These are phyloP conservation scores for Syzygium aqueum DNA, from an alignment of 345 rosid species.

Conservation along the genomic window DNA sequence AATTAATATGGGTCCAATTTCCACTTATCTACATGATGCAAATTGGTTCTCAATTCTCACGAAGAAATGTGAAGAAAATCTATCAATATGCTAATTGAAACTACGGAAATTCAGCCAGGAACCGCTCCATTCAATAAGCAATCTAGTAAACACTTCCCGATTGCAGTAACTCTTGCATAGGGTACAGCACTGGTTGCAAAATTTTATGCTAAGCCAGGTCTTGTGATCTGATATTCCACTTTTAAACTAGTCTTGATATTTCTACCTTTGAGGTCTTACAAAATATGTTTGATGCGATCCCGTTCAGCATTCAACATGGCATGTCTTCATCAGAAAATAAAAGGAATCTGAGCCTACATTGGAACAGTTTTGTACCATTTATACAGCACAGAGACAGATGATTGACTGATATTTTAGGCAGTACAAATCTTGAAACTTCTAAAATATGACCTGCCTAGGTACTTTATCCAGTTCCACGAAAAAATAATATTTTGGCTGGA, in stretches of 20 bases:
- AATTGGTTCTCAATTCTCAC: not conserved
- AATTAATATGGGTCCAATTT: not conserved
- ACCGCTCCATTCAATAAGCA: not conserved
- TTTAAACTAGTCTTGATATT: not conserved
- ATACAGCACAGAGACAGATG: not conserved
- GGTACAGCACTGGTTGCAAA: not conserved
- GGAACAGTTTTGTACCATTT: not conserved
- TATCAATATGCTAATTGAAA: not conserved
- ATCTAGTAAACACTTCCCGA: not conserved
- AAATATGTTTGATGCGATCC: not conserved
- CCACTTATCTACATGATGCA: not conserved
- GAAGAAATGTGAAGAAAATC: not conserved
- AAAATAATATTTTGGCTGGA: not conserved
- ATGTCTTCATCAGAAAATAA: not conserved
- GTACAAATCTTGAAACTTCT: not conserved
- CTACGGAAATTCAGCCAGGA: not conserved
- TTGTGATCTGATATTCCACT: not conserved
- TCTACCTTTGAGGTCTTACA: not conserved
- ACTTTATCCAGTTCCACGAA: not conserved
- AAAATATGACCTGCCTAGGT: not conserved
- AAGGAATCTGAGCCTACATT: not conserved
- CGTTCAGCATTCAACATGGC: not conserved
- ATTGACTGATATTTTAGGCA: not conserved
- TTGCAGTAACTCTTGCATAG: not conserved
- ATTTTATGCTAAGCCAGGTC: not conserved